Evolutionary conservation across 2,329 filamentous ascomycete species (phyloP).

Genomic region (Emydomyces testavorans): DNA sequence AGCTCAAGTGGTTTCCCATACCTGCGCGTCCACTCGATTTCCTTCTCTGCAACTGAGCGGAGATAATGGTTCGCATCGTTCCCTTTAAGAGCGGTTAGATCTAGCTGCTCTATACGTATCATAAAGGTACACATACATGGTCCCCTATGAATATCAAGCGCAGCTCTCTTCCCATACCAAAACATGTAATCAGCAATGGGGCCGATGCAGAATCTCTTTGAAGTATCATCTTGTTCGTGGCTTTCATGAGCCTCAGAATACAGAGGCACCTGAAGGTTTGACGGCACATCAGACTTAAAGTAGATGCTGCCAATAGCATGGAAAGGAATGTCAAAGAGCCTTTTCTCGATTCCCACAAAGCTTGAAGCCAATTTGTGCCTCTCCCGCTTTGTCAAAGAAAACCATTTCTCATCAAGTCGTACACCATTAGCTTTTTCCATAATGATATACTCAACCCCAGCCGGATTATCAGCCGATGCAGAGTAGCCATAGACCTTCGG

Average conservation of each 20-base stretch:
- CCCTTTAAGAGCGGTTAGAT: constrained; percentile 7
- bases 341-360: constrained; percentile 17
- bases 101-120: background rate
- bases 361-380: constrained; percentile 17
- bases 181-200: constrained; percentile 17
- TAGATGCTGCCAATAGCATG: constrained; percentile 12
- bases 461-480: constrained; percentile 25
- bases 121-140: constrained; percentile 6
- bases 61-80: constrained; percentile 9
- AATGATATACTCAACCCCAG: constrained; percentile 33
- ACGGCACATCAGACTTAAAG: constrained; percentile 11
- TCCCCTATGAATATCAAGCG: constrained; percentile 11
- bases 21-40: constrained; percentile 11
- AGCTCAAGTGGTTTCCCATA: constrained; percentile 13
- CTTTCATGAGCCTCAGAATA: constrained; percentile 15
- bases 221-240: constrained; percentile 14
- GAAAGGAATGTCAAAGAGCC: constrained; percentile 11
- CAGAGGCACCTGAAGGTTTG: constrained; percentile 15
- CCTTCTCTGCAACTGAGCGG: constrained; percentile 9
- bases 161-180: constrained; percentile 13
- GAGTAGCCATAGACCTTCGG: constrained; percentile 29
- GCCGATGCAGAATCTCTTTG: constrained; percentile 14
- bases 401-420: constrained; percentile 26
- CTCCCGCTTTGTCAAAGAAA: constrained; percentile 12
- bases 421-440: constrained; percentile 29